Evolutionary conservation across 2,329 filamentous ascomycete species (phyloP), one percentile per base, ranked within the genome.

Genomic region (Aspergillus sp.): DNA sequence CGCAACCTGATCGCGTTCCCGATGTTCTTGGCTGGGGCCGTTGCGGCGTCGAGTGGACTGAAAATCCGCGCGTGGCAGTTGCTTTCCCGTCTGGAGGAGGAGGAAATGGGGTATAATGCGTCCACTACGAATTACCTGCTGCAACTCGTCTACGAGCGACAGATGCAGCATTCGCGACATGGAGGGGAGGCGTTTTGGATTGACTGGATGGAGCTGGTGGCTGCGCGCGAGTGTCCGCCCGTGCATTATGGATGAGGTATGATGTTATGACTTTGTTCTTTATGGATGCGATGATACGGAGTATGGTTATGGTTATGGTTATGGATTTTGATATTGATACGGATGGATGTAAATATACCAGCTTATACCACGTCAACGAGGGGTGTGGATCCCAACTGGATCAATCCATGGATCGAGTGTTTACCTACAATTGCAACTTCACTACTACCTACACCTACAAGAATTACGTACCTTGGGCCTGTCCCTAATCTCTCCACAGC

Each of bases 1-100:
- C 70, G 73, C 14, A 72, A 76, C 19, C 78, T 77, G 51, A 61
- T 79, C 4, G 70, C 80, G 2, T 82, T 83, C 54, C 79, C 81
- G 0, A 57, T 82, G 0, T 82, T 83, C 60, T 73, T 83, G 52
- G 78, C 79, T 0, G 81, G 80, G 10, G 61, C 62, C 3, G 72
- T 76, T 16, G 74, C 75, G 2, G 66, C 61, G 0, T 69, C 74
- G 20, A 65, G 66, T 8, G 67, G 67, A 4, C 69, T 76, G 17
- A 79, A 82, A 60, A 67, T 69, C 49, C 68, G 72, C 57, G 77
- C 76, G 1, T 65, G 82, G 51, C 71, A 78, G n/a, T 58, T 82
- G 46, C 70, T 83, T 35, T 70, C 66, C n/a, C 66, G 62, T 6
- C 70, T 81, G 61, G 79, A 81, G 45, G 70, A 72, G 6, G 65